Conservation (phyloP, 345 rosid species). For the Acer yangbiense region DNA sequence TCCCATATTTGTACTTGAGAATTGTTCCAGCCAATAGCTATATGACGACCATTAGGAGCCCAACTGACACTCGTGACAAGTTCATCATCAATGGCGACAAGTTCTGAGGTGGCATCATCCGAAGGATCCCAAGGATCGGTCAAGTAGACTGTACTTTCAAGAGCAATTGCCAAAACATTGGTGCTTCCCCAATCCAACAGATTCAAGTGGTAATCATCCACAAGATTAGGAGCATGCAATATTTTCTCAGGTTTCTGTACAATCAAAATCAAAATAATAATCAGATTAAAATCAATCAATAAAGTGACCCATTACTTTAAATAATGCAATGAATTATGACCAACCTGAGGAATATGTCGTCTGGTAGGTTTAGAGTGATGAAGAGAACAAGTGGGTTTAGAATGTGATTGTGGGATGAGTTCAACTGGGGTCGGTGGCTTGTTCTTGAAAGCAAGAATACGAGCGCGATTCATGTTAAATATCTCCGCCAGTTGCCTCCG, state of each 20-base stretch:
- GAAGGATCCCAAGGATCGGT: constrained; percentile 45
- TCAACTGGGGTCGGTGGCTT: constrained; percentile 52
- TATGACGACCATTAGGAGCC: constrained; percentile 51
- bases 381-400: constrained; percentile 8
- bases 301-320: too few species aligned
- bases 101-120: constrained; percentile 45
- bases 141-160: not conserved
- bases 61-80: constrained; percentile 57
- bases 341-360: constrained; percentile 49
- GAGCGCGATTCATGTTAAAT: not conserved
- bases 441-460: constrained; percentile 74
- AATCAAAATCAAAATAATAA: not conserved
- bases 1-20: constrained; percentile 58
- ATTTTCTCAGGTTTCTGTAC: constrained; percentile 49
- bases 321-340: not conserved
- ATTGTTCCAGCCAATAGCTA: constrained; percentile 54
- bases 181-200: too few species aligned
- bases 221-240: constrained; percentile 51
- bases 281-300: not conserved
- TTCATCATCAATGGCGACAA: constrained; percentile 48
- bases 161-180: too few species aligned
- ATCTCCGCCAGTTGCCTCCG: constrained; percentile 63
- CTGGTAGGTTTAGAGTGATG: constrained; percentile 30
- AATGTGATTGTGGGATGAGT: constrained; percentile 21
- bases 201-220: constrained; percentile 44